Evolutionary conservation across 2,329 filamentous ascomycete genomes (phyloP).

Genomic region (Fusarium ramigenum): DNA sequence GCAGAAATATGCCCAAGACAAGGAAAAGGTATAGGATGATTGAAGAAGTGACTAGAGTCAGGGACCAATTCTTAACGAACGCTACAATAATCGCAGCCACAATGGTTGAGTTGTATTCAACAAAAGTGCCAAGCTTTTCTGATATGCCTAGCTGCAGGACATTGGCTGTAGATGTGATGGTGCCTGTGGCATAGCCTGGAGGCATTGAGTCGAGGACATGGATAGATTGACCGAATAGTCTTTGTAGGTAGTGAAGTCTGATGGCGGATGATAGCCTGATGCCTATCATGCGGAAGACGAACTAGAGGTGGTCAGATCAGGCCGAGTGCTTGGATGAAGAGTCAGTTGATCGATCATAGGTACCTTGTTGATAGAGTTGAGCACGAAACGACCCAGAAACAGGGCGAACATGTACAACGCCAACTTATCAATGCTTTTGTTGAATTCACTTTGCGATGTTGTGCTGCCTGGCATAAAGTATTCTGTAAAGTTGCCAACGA

Average conservation of each 20-base stretch:
- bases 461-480: conserved; percentile 50
- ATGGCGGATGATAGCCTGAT: conserved; percentile 69
- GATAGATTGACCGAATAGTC: conserved; percentile 72
- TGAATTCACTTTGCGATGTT: conserved; percentile 52
- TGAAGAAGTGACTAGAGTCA: conserved; percentile 67
- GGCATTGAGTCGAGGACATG: conserved; percentile 74
- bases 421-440: conserved; percentile 53
- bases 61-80: conserved; percentile 66
- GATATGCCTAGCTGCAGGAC: conserved; percentile 72
- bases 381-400: conserved; percentile 71
- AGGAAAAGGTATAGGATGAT: conserved; percentile 65
- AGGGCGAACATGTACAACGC: conserved; percentile 75
- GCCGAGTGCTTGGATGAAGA: neutral
- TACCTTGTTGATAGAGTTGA: conserved; percentile 70
- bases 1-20: conserved; percentile 59
- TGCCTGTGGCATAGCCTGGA: conserved; percentile 67
- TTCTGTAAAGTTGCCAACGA: conserved; percentile 59
- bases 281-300: conserved; percentile 69
- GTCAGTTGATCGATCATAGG: neutral
- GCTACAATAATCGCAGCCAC: conserved; percentile 63
- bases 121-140: conserved; percentile 67
- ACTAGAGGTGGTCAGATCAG: conserved; percentile 41
- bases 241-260: conserved; percentile 70
- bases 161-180: conserved; percentile 72
- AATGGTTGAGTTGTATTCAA: conserved; percentile 65